phyloP scores from a whole-genome alignment of 2,329 filamentous ascomycete species.

The Allantophomopsis lycopodina region DNA sequence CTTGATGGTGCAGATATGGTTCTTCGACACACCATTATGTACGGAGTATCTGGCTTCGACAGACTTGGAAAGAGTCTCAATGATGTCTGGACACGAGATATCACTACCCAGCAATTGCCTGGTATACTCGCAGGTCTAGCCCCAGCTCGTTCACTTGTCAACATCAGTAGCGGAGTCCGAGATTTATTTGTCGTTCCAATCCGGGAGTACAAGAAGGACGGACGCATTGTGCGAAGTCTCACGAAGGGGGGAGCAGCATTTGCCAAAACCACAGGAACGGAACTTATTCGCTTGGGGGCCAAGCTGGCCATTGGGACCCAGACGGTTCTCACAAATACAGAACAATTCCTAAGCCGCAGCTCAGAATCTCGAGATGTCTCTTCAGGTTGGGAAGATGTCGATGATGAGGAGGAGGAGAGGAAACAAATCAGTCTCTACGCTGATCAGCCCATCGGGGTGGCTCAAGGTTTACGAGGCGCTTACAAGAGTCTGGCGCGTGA shows the following conservation, averaged over 20 bases:
- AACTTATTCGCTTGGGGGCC: slow-evolving; percentile 86
- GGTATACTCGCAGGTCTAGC: slow-evolving; percentile 80
- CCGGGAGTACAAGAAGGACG: slow-evolving; percentile 86
- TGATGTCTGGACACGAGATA: slow-evolving; percentile 92
- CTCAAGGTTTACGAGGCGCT: slow-evolving; percentile 74
- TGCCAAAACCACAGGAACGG: slow-evolving; percentile 83
- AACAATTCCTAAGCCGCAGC: slow-evolving; percentile 53
- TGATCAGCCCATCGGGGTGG: slow-evolving; percentile 79
- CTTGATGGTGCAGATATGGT: slow-evolving; percentile 81
- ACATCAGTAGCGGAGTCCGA: slow-evolving; percentile 75
- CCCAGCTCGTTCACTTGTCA: slow-evolving; percentile 79
- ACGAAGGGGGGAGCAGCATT: slow-evolving; percentile 84
- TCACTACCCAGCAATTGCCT: slow-evolving; percentile 78
- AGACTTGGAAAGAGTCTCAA: slow-evolving; percentile 81
- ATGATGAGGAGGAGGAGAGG: slow-evolving; percentile 51
- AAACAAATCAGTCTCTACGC: slow-evolving; percentile 86
- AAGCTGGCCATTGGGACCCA: slow-evolving; percentile 93
- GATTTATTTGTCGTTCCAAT: slow-evolving; percentile 85
- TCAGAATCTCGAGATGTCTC: slow-evolving; percentile 19
- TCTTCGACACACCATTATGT: slow-evolving; percentile 79
- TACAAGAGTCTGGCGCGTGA: slow-evolving; percentile 76
- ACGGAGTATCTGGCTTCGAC: slow-evolving; percentile 84
- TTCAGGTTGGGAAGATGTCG: slow-evolving; percentile 40
- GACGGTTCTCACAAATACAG: slow-evolving; percentile 78
- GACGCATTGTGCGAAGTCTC: slow-evolving; percentile 79